Percentiles rank a stretch among this genome's conserved stretches.
Conservation (phyloP, 768 basidiomycete species). For the Psilocybe tampanensis region DNA sequence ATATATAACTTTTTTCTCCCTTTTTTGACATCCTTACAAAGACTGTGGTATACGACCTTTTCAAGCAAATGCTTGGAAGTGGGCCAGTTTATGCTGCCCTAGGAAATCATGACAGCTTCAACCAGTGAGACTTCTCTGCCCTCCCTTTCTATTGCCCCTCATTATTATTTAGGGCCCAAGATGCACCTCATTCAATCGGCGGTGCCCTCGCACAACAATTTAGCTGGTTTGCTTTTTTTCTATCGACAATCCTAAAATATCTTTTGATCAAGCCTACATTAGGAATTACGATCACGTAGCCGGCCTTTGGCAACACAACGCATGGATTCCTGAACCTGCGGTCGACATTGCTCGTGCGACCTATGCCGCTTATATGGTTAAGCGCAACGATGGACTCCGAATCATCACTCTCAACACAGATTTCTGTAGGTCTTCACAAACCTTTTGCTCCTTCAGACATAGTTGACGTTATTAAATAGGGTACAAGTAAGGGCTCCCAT, state of each 20-base stretch:
- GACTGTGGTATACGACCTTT: slow-evolving; percentile 68
- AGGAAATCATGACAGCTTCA: slow-evolving; percentile 79
- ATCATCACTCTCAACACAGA: slow-evolving; percentile 79
- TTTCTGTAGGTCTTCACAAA: slow-evolving; percentile 51
- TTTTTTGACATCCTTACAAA: slow-evolving; percentile 23
- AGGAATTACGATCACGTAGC: slow-evolving; percentile 84
- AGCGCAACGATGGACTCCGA: slow-evolving; percentile 64
- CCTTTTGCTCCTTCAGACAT: not conserved
- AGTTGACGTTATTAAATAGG: slow-evolving; percentile 24
- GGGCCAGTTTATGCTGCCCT: slow-evolving; percentile 78
- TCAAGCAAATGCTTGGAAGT: slow-evolving; percentile 59
- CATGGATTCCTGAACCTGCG: slow-evolving; percentile 65
- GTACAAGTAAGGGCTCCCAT: slow-evolving; percentile 32
- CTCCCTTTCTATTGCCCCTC: not conserved
- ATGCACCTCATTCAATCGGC: slow-evolving; percentile 60
- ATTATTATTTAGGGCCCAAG: slow-evolving; percentile 48
- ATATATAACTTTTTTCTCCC: not conserved
- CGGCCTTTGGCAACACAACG: slow-evolving; percentile 67
- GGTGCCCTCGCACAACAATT: slow-evolving; percentile 60
- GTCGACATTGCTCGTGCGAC: slow-evolving; percentile 63
- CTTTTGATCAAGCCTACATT: not conserved
- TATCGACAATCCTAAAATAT: not conserved
- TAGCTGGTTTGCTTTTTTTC: slow-evolving; percentile 51
- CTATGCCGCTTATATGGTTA: slow-evolving; percentile 75
- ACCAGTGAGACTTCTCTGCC: slow-evolving; percentile 43